These are phyloP conservation scores for Silene uniflora DNA, from an alignment of 148 eudicot species.

Conservation along the genomic window DNA sequence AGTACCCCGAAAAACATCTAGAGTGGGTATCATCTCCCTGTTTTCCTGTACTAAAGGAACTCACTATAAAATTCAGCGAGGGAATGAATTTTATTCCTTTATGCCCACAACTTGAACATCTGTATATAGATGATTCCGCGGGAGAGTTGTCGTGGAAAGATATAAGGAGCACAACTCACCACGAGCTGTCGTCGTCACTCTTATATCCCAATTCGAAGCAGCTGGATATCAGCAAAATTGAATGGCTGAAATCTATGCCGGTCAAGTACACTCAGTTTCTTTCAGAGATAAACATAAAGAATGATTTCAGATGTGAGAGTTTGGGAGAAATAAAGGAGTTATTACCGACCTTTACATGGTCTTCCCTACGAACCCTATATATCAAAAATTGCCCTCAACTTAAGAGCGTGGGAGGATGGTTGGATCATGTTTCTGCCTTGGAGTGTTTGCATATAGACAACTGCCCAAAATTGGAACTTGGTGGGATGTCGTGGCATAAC, in stretches of 20 bases:
- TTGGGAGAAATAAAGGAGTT: neutral
- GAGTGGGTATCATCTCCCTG: neutral
- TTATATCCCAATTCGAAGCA: neutral
- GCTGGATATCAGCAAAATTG: too few species aligned
- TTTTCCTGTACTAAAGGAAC: neutral
- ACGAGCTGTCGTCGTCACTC: too few species aligned
- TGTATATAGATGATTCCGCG: neutral
- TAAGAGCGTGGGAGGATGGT: neutral
- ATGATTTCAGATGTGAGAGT: too few species aligned
- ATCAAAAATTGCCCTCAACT: neutral
- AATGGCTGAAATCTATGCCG: neutral
- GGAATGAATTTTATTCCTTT: too few species aligned
- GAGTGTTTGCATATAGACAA: neutral
- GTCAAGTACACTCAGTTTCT: neutral
- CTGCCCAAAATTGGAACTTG: neutral
- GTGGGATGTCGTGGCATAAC: neutral
- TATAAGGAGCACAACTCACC: too few species aligned
- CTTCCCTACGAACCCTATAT: conserved; percentile 9
- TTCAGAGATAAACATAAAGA: neutral
- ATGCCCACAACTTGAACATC: neutral
- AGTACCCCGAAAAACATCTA: too few species aligned
- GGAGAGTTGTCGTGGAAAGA: neutral
- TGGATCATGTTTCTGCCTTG: conserved; percentile 19
- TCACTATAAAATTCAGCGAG: neutral
- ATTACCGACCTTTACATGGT: neutral